phyloP scores from a whole-genome alignment of 768 basidiomycete species.

The Suillus decipiens region DNA sequence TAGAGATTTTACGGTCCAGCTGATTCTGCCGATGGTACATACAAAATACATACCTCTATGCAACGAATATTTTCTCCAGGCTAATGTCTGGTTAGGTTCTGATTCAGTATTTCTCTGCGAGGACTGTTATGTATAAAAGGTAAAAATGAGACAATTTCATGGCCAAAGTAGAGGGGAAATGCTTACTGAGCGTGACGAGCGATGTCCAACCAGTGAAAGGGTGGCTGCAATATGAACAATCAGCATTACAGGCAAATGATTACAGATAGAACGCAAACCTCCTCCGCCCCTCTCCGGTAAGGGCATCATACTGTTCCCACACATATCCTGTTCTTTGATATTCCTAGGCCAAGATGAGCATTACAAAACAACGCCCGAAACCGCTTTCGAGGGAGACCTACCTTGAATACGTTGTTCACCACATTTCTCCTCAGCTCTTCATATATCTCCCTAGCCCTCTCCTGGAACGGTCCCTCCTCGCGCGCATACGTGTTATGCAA shows the following conservation, averaged over 20 bases:
- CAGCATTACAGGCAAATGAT: constrained; percentile 12
- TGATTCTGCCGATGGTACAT: background rate
- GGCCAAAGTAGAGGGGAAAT: background rate
- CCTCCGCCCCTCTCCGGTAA: constrained; percentile 79
- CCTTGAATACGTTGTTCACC: constrained; percentile 80
- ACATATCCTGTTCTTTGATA: constrained; percentile 92
- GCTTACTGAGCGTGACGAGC: constrained; percentile 83
- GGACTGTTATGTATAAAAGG: constrained; percentile 40
- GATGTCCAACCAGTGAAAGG: constrained; percentile 99
- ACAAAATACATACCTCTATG: background rate
- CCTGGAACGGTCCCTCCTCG: constrained; percentile 79
- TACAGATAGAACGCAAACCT: constrained; percentile 54
- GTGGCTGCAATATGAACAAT: constrained; percentile 53
- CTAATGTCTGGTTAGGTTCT: background rate
- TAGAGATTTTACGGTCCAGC: background rate
- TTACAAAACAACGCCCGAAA: background rate
- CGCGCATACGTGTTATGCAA: constrained; percentile 79
- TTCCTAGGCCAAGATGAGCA: constrained; percentile 51
- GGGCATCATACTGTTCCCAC: constrained; percentile 95
- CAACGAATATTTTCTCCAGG: background rate
- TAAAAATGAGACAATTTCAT: constrained; percentile 7
- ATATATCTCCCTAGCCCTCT: constrained; percentile 77
- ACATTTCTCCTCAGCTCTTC: constrained; percentile 77
- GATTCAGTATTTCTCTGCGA: constrained; percentile 66
- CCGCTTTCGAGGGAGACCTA: constrained; percentile 21